Percentiles rank a stretch among this genome's conserved stretches.
phyloP scores from a whole-genome alignment of 768 basidiomycete species.

The Flagelloscypha sp. region DNA sequence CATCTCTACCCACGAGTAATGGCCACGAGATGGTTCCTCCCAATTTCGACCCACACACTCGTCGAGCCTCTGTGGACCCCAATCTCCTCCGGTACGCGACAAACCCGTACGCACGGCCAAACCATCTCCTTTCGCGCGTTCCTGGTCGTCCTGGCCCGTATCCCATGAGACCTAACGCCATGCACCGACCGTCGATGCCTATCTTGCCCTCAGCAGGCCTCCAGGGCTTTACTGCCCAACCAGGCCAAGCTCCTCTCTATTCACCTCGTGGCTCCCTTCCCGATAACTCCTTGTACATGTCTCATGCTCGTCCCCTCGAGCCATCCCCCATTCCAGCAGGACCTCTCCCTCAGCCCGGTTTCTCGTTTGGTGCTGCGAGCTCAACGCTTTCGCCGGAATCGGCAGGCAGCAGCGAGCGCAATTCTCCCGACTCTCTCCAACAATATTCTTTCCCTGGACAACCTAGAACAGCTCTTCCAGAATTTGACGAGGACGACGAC shows the following conservation, averaged over 20 bases:
- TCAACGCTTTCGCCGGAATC: conserved; percentile 40
- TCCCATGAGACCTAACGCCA: conserved; percentile 11
- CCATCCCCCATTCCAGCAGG: conserved; percentile 39
- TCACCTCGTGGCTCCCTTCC: conserved; percentile 38
- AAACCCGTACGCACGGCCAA: conserved; percentile 30
- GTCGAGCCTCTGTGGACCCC: conserved; percentile 37
- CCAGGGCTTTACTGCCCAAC: no score
- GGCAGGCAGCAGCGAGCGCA: conserved; percentile 42
- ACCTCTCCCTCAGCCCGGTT: conserved; percentile 53
- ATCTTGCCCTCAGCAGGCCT: conserved; percentile 23
- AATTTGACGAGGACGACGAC: conserved; percentile 43
- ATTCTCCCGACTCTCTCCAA: conserved; percentile 44
- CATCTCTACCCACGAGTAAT: conserved; percentile 14
- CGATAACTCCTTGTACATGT: conserved; percentile 41
- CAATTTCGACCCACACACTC: conserved; percentile 31
- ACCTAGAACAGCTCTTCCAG: no score
- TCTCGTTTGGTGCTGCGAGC: conserved; percentile 55
- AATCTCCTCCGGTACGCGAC: conserved; percentile 31
- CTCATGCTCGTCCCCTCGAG: conserved; percentile 35
- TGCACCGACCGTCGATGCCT: conserved; percentile 24
- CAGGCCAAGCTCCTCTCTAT: no score
- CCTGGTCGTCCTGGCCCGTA: conserved; percentile 11
- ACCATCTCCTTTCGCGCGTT: conserved; percentile 36
- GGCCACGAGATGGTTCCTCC: conserved; percentile 20
- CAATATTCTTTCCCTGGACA: conserved; percentile 38